Percentiles rank a stretch among this genome's conserved stretches.
These are phyloP conservation scores for Epichloe typhina DNA, from an alignment of 2,329 filamentous ascomycete genomes.

Conservation along the genomic window DNA sequence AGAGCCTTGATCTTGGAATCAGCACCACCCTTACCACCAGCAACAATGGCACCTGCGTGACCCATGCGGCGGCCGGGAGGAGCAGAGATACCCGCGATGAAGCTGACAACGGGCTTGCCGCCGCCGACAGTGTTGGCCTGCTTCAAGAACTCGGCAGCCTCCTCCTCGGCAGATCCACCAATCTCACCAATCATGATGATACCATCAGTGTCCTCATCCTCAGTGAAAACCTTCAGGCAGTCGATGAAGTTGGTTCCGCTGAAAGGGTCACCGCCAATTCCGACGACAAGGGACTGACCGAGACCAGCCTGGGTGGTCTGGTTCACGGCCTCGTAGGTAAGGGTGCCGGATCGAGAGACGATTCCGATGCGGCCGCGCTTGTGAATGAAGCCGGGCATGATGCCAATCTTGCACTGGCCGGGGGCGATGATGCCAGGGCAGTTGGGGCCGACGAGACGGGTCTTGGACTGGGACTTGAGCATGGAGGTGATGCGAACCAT, in stretches of 20 bases:
- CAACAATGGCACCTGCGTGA: slow-evolving; percentile 95
- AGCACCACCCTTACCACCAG: slow-evolving; percentile 92
- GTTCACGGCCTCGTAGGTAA: slow-evolving; percentile 99
- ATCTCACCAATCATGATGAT: slow-evolving; percentile 99
- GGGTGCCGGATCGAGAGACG: slow-evolving; percentile 92
- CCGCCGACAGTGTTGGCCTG: slow-evolving; percentile 75
- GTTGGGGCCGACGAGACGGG: slow-evolving; percentile 90
- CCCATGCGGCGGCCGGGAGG: slow-evolving; percentile 96
- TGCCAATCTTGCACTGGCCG: slow-evolving; percentile 99
- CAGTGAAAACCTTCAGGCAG: slow-evolving; percentile 91
- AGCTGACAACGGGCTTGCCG: slow-evolving; percentile 89
- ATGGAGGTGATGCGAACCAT: slow-evolving; percentile 99
- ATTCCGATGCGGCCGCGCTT: slow-evolving; percentile 98
- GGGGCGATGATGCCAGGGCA: slow-evolving; percentile 93
- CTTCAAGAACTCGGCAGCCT: slow-evolving; percentile 92
- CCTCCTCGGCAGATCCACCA: slow-evolving; percentile 92
- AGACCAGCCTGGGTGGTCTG: slow-evolving; percentile 96
- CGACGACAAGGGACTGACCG: slow-evolving; percentile 94
- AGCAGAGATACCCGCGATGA: slow-evolving; percentile 96
- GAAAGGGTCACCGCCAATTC: slow-evolving; percentile 97
- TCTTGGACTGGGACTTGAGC: slow-evolving; percentile 95
- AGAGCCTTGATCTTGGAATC: slow-evolving; percentile 97
- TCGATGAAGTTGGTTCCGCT: slow-evolving; percentile 99
- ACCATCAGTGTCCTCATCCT: slow-evolving; percentile 92
- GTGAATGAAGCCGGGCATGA: slow-evolving; percentile 99